Percentiles rank a stretch among this genome's conserved stretches.
Evolutionary conservation across 2,329 filamentous ascomycete genomes (phyloP).

Genomic region (Macrophomina phaseolina): DNA sequence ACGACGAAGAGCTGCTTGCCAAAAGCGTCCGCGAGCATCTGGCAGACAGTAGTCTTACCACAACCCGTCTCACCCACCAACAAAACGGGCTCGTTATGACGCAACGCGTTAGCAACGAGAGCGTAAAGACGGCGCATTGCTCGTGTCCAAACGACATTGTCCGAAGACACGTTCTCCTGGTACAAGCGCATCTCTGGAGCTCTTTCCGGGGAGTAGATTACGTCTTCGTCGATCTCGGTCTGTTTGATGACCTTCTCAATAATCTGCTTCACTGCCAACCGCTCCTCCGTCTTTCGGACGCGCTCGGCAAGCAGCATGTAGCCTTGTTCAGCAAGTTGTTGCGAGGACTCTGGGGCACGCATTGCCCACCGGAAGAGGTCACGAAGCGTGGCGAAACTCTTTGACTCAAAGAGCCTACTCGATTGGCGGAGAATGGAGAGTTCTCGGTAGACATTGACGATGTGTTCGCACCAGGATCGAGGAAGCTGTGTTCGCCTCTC

Average conservation of each 20-base stretch:
- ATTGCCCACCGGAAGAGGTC: constrained; percentile 96
- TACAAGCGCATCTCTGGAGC: constrained; percentile 46
- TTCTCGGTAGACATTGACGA: constrained; percentile 93
- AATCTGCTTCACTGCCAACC: constrained; percentile 79
- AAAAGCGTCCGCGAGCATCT: constrained; percentile 84
- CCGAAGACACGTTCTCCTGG: constrained; percentile 32
- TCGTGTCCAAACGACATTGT: constrained; percentile 83
- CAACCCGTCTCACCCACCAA: constrained; percentile 97
- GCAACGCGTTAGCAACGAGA: constrained; percentile 83
- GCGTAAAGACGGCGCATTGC: constrained; percentile 93
- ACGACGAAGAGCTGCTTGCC: constrained; percentile 81
- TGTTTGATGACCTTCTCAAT: constrained; percentile 86
- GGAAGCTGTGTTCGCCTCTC: constrained; percentile 88
- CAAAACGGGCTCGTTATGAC: constrained; percentile 90
- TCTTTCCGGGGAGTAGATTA: constrained; percentile 67
- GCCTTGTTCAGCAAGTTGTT: constrained; percentile 88
- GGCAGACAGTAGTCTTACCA: constrained; percentile 96
- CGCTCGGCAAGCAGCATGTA: constrained; percentile 97
- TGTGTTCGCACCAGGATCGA: constrained; percentile 86
- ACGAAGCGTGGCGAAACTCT: constrained; percentile 94
- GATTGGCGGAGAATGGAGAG: constrained; percentile 89
- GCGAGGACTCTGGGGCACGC: constrained; percentile 79
- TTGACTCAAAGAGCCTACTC: constrained; percentile 91
- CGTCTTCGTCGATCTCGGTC: constrained; percentile 68
- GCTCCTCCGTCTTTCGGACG: constrained; percentile 88